Evolutionary conservation across 2,329 filamentous ascomycete species (phyloP).

Genomic region (Colletotrichum plurivorum): DNA sequence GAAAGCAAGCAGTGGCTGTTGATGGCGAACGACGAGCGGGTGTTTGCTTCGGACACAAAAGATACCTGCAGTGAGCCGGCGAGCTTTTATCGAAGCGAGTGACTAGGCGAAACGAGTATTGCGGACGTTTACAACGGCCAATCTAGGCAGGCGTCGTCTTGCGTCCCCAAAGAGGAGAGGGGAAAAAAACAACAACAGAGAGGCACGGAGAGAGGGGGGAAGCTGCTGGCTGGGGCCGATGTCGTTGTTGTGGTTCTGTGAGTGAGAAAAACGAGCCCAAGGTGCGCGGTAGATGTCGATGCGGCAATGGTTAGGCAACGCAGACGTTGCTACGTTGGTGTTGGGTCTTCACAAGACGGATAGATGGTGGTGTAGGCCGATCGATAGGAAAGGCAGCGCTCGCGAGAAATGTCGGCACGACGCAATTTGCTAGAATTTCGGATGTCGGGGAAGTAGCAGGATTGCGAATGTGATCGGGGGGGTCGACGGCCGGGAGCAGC

Average conservation of each 20-base stretch:
- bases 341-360: not conserved
- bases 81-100: constrained; percentile 4
- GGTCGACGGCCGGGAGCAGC: constrained; percentile 24
- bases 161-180: not conserved
- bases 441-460: constrained; percentile 19
- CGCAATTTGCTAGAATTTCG: constrained; percentile 19
- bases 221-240: not conserved
- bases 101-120: not conserved
- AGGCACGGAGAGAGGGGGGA: not conserved
- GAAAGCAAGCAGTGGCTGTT: constrained; percentile 16
- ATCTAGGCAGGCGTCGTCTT: not conserved
- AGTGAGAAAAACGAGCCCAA: not conserved
- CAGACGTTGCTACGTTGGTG: not conserved
- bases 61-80: constrained; percentile 28
- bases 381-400: constrained; percentile 3
- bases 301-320: not conserved
- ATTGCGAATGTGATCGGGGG: constrained; percentile 23
- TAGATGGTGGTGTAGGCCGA: not conserved
- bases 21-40: constrained; percentile 21
- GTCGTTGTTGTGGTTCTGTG: not conserved
- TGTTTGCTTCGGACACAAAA: constrained; percentile 21
- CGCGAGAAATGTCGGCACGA: constrained; percentile 16
- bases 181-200: too few species aligned
- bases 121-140: not conserved
- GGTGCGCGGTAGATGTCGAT: not conserved